phyloP scores from a whole-genome alignment of 352 stramenopile species.

The Pythium aphanidermatum region DNA sequence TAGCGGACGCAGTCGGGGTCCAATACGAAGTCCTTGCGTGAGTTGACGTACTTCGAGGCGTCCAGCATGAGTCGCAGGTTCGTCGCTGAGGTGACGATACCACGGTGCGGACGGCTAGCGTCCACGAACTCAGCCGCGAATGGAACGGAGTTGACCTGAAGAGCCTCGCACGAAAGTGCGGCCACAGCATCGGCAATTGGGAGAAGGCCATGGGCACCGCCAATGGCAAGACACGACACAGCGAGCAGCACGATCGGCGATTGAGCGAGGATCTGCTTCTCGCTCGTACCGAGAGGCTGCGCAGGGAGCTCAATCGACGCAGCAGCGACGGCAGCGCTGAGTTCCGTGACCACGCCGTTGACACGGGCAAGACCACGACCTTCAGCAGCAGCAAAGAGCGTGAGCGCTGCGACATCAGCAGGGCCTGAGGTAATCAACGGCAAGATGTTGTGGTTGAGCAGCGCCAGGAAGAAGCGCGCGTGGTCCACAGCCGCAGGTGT shows the following conservation, averaged over 20 bases:
- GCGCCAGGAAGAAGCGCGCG: slow-evolving; percentile 33
- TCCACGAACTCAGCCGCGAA: slow-evolving; percentile 88
- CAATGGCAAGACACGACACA: slow-evolving; percentile 42
- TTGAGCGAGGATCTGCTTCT: slow-evolving; percentile 34
- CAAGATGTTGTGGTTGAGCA: slow-evolving; percentile 60
- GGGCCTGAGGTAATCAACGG: slow-evolving; percentile 23
- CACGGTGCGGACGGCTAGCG: slow-evolving; percentile 69
- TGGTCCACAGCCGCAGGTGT: slow-evolving; percentile 25
- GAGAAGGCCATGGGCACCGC: slow-evolving; percentile 56
- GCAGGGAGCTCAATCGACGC: slow-evolving; percentile 30
- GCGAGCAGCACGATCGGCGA: slow-evolving; percentile 42
- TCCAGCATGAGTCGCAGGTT: slow-evolving; percentile 87
- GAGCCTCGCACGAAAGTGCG: slow-evolving; percentile 76
- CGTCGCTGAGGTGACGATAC: slow-evolving; percentile 77
- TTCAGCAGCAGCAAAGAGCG: slow-evolving; percentile 24
- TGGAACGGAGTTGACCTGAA: slow-evolving; percentile 47
- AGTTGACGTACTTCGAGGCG: slow-evolving; percentile 79
- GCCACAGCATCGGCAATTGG: slow-evolving; percentile 69
- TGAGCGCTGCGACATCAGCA: slow-evolving; percentile 19
- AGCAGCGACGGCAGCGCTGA: slow-evolving; percentile 21
- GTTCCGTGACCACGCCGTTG: slow-evolving; percentile 1
- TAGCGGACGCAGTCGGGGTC: slow-evolving; percentile 42
- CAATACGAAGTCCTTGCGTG: slow-evolving; percentile 26
- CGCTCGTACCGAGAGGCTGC: slow-evolving; percentile 25
- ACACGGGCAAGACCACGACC: slow-evolving; percentile 22